These are phyloP conservation scores for Gossypium bickii DNA, from an alignment of 345 rosid species.

Conservation along the genomic window DNA sequence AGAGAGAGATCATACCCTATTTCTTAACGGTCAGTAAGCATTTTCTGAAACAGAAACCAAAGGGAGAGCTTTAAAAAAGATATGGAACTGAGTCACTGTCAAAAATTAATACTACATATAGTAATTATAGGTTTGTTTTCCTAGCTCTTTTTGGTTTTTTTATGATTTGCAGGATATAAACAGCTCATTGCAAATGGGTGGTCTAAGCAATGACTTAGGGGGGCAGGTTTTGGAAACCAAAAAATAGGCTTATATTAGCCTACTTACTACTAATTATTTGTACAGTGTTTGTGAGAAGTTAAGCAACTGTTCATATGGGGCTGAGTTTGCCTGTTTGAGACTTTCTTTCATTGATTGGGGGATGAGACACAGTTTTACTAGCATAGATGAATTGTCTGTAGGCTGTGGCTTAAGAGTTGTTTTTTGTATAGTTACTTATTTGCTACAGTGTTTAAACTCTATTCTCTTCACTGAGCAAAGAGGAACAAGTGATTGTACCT, in stretches of 20 bases:
- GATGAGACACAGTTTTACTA: conserved; percentile 23
- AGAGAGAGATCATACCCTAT: conserved; percentile 3
- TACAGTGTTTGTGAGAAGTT: conserved; percentile 17
- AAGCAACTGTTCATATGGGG: conserved; percentile 20
- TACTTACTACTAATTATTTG: not conserved
- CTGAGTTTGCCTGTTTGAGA: conserved; percentile 31
- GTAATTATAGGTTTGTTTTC: conserved; percentile 23
- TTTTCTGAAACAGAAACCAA: not conserved
- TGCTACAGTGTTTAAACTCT: conserved; percentile 2
- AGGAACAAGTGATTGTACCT: conserved; percentile 28
- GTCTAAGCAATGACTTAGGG: not conserved
- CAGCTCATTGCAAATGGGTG: conserved; percentile 16
- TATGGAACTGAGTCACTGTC: conserved; percentile 22
- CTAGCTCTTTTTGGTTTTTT: not conserved
- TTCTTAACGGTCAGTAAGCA: conserved; percentile 24
- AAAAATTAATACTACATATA: conserved; percentile 18
- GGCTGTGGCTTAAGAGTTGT: conserved; percentile 2
- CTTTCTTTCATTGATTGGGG: conserved; percentile 29
- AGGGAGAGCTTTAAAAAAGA: conserved; percentile 11
- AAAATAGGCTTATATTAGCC: not conserved
- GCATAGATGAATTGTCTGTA: conserved; percentile 26
- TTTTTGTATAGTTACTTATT: not conserved
- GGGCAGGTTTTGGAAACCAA: conserved; percentile 5
- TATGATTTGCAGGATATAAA: conserved; percentile 21
- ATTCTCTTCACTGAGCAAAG: not conserved